These are phyloP conservation scores for Elsinoe arachidis DNA, from an alignment of 2,329 filamentous ascomycete genomes.

Conservation along the genomic window DNA sequence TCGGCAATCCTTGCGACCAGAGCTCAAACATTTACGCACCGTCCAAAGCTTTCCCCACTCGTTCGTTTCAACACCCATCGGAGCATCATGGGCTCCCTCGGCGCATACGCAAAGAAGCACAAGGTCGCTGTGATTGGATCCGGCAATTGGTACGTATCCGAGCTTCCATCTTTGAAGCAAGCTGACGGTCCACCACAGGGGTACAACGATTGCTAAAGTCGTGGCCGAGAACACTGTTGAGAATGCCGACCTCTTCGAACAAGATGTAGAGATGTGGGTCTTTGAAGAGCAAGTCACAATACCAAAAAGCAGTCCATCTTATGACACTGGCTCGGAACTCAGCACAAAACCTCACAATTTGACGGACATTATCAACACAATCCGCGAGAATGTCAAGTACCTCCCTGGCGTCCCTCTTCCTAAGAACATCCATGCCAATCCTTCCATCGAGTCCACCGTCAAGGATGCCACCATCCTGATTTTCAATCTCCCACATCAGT, in stretches of 20 bases:
- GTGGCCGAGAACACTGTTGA: conserved; percentile 82
- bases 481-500: conserved; percentile 96
- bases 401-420: conserved; percentile 81
- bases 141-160: conserved; percentile 70
- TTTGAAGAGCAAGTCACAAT: conserved; percentile 84
- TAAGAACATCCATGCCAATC: conserved; percentile 73
- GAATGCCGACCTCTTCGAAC: conserved; percentile 73
- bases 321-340: conserved; percentile 50
- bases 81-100: conserved; percentile 39
- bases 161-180: conserved; percentile 8
- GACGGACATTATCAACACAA: conserved; percentile 78
- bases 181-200: conserved; percentile 48
- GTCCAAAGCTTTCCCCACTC: not conserved
- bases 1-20: not conserved
- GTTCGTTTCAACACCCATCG: not conserved
- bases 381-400: conserved; percentile 97
- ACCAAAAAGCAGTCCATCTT: conserved; percentile 62
- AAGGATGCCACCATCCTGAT: conserved; percentile 78
- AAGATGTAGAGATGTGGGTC: conserved; percentile 97
- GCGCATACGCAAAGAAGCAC: conserved; percentile 61
- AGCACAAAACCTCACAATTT: conserved; percentile 71
- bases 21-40: not conserved
- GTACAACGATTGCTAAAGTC: conserved; percentile 95
- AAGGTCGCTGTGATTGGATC: conserved; percentile 92
- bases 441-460: conserved; percentile 70